A percentile compares a stretch with the other conserved stretches of the same genome.
Conservation (phyloP, 2,329 filamentous ascomycete species). For the Microdochium nivale region DNA sequence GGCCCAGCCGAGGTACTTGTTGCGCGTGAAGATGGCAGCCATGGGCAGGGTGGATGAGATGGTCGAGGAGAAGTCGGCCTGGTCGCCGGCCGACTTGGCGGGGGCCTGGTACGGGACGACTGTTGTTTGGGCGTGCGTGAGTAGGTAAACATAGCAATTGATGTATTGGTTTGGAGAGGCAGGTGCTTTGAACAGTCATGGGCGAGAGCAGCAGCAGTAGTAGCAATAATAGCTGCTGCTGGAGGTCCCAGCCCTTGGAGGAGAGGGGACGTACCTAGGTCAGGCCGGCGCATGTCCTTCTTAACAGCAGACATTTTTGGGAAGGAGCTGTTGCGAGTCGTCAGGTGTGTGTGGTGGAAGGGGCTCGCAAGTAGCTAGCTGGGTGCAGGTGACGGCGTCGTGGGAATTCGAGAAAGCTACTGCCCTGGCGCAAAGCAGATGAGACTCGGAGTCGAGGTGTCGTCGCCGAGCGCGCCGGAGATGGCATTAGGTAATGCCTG, state of each 20-base stretch:
- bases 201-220: not conserved
- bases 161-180: too few species aligned
- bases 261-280: conserved; percentile 54
- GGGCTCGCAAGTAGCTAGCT: not conserved
- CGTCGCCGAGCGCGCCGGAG: too few species aligned
- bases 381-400: not conserved
- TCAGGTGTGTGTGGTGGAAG: not conserved
- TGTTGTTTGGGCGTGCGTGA: conserved; percentile 27
- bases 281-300: conserved; percentile 68
- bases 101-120: conserved; percentile 86
- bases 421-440: too few species aligned
- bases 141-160: not conserved
- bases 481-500: too few species aligned
- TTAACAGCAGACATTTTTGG: conserved; percentile 51
- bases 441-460: too few species aligned
- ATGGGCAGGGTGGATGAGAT: conserved; percentile 77
- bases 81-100: conserved; percentile 48
- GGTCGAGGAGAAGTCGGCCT: conserved; percentile 64
- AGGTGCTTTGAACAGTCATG: not conserved
- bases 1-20: conserved; percentile 70
- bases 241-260: conserved; percentile 3
- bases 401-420: too few species aligned
- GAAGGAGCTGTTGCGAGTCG: not conserved
- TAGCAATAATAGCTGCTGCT: not conserved
- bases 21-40: conserved; percentile 91